Conservation (phyloP, 2,329 filamentous ascomycete species). For the Gaeumannomyces tritici region DNA sequence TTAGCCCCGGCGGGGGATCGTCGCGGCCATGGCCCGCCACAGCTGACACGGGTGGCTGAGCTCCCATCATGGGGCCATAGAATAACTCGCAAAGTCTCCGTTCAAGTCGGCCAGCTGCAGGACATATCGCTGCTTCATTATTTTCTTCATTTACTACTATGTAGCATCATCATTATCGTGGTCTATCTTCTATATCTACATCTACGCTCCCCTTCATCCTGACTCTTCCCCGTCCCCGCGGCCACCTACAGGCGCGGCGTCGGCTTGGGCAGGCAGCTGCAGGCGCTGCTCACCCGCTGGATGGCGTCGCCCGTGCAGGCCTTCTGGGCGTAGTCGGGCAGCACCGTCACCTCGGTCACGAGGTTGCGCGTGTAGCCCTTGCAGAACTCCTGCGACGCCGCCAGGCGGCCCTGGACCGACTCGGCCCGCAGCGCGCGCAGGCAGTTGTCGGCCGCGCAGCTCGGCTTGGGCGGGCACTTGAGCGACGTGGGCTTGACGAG, state of each 20-base stretch:
- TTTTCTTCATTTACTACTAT: no score
- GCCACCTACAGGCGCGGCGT: background rate
- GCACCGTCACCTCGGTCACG: background rate
- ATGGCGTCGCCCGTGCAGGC: slow-evolving; percentile 11
- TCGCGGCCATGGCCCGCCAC: no score
- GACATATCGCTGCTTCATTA: background rate
- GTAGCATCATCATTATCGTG: no score
- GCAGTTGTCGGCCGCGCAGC: slow-evolving; percentile 20
- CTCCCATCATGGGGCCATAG: no score
- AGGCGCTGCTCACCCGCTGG: slow-evolving; percentile 12
- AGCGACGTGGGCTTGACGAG: slow-evolving; percentile 19
- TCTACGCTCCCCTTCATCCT: background rate
- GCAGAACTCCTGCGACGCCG: slow-evolving; percentile 21
- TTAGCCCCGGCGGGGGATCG: background rate
- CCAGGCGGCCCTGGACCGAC: slow-evolving; percentile 18
- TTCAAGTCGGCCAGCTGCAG: no score
- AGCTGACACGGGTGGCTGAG: no score
- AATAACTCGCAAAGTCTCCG: no score
- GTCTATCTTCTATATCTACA: background rate
- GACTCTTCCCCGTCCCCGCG: no score
- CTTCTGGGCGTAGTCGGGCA: slow-evolving; percentile 2
- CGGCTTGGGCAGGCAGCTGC: slow-evolving; percentile 12
- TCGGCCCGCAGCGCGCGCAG: slow-evolving; percentile 22
- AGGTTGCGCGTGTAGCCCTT: slow-evolving; percentile 10
- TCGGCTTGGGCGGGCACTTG: background rate